A percentile compares a stretch with the other conserved stretches of the same genome.
These are phyloP conservation scores for Chiua virens DNA, from an alignment of 768 basidiomycete species.

Conservation along the genomic window DNA sequence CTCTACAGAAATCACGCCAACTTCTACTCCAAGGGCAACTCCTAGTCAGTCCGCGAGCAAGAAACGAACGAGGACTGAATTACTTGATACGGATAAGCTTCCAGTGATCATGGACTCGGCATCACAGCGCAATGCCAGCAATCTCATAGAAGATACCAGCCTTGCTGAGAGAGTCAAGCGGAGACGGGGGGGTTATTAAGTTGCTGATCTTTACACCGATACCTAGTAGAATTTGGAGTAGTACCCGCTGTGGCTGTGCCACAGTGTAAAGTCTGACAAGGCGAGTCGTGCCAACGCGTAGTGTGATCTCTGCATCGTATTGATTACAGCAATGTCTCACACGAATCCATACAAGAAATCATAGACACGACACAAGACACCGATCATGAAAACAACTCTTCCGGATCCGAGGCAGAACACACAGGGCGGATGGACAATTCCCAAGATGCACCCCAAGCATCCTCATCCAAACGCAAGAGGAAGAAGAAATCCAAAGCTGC, in stretches of 20 bases:
- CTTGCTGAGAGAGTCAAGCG: slow-evolving; percentile 46
- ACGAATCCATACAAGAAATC: slow-evolving; percentile 43
- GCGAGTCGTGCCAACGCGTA: neutral
- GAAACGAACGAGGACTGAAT: slow-evolving; percentile 28
- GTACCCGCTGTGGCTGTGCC: slow-evolving; percentile 19
- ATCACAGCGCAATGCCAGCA: neutral
- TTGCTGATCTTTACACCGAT: too few relatives aligned
- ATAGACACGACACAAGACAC: slow-evolving; percentile 37
- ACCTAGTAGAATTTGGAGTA: too few relatives aligned
- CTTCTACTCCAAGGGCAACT: slow-evolving; percentile 29
- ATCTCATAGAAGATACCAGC: slow-evolving; percentile 13
- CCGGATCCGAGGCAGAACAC: slow-evolving; percentile 33
- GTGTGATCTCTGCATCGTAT: neutral
- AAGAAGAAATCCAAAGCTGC: slow-evolving; percentile 83
- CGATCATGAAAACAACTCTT: slow-evolving; percentile 35
- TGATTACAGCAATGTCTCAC: slow-evolving; percentile 27
- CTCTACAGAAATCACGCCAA: slow-evolving; percentile 7
- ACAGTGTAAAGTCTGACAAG: neutral
- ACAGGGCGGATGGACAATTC: slow-evolving; percentile 10
- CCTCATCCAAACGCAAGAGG: slow-evolving; percentile 67
- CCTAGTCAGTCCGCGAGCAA: slow-evolving; percentile 36
- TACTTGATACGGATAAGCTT: slow-evolving; percentile 6
- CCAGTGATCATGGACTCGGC: neutral
- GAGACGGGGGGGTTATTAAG: slow-evolving; percentile 25
- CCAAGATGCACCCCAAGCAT: slow-evolving; percentile 26